Base-by-base conservation (phyloP, 495 filamentous ascomycete genomes). In the Daldinia concentrica region DNA sequence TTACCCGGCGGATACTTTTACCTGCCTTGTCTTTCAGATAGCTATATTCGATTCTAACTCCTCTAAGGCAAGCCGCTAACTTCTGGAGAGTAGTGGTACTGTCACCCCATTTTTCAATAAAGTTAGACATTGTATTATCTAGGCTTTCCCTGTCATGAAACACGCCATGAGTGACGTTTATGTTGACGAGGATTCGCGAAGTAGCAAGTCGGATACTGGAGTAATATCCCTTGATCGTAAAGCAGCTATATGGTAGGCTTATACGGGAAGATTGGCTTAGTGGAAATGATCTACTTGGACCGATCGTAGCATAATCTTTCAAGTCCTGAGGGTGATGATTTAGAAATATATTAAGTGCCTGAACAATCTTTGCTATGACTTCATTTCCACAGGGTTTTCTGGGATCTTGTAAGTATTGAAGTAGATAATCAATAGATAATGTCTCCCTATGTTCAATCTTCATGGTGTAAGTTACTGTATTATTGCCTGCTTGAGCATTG, bases 111-210 rank as follows among this genome's bases (percentile, higher is more conserved):
- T 45, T 45, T 0, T 9, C 3, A 45, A 39, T 54, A 5, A 32
- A 17, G 11, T 17, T 3, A 8, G 27, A 39, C 15, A 66, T 58
- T 30, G 60, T 17, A 4, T n/a, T 3, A 29, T 58, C 30, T 9
- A 79, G 68, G 6, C 27, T 34, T 6, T 51, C 22, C 45, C 74
- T 62, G 15, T 73, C 2, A 6, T 77, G 64, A 43, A 80, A 81
- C 5, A 68, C 68, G 11, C 60, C 76, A 27, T 77, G 69, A 32
- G 62, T 77, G 11, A 77, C 69, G 41, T 81, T 78, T 8, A 89
- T 82, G 48, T 89, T 89, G 11, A 87, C 75, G 4, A 88, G 74
- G 5, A 87, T 62, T 15, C 88, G 82, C 8, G 81, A 79, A 12
- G 88, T 88, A 2, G 86, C 86, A 1, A 83, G 79, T 36, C 86